Evolutionary conservation across 2,329 filamentous ascomycete species (phyloP), one percentile per base, ranked within the genome.

Genomic region (Rhynchosporium secalis): DNA sequence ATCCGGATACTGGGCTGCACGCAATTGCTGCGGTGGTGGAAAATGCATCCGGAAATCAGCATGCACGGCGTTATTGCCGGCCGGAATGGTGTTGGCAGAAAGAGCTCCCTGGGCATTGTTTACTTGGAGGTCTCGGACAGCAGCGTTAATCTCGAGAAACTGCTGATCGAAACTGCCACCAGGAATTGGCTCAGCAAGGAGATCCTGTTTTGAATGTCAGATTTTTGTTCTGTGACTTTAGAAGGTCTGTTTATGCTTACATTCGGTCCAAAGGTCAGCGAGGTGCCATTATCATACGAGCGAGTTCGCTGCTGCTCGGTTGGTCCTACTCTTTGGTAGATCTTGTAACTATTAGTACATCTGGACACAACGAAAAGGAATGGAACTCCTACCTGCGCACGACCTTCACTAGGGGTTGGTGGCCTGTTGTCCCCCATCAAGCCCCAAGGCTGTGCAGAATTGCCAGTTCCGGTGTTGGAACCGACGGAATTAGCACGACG

Each of bases 151-250:
- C 15, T 55, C 29, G 4, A 10, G 8, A 10, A 55, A 55, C 28
- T 55, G 51, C 10, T 20, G 8, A n/a, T 55, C 36, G 41, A 55
- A 55, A 2, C n/a, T 26, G 1, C n/a, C n/a, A 3, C 51, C 51
- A 10, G 29, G 29, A 3, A n/a, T 3, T 28, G 51, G n/a, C 26
- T 55, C 51, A 3, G 36, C 15, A 38, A 55, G 6, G 3, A n/a
- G 51, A 28, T 55, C 51, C 51, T 55, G 31, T 40, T 43, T 13
- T 55, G 9, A 12, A 20, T 55, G 51, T 43, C 40, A 55, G 36
- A 5, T 36, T 29, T 40, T n/a, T 29, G 51, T 28, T 55, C 41
- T n/a, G 6, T 9, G 20, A 9, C 10, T 15, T 28, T 55, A 29
- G 5, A 6, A 36, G 33, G 33, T 40, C 13, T 20, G 15, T 31